These are phyloP conservation scores for Salix arbutifolia DNA, from an alignment of 345 rosid species.

Conservation along the genomic window DNA sequence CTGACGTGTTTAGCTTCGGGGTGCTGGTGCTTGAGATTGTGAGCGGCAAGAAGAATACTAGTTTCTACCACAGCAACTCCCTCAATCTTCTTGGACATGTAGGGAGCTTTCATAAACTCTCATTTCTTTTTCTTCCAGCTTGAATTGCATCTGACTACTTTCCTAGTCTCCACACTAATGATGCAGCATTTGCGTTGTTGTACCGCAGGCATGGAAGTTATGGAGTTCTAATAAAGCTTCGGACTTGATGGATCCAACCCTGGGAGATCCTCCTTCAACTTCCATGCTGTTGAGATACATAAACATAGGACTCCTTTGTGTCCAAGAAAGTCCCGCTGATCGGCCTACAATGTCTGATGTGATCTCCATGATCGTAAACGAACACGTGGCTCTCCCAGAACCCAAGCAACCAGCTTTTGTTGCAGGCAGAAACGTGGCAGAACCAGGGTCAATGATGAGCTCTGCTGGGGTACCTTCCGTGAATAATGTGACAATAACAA, in stretches of 20 bases:
- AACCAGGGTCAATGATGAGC: not conserved
- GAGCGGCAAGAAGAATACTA: not conserved
- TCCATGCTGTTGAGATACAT: not conserved
- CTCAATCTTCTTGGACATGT: not conserved
- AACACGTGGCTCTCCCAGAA: not conserved
- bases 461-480: not conserved
- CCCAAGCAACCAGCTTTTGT: slow-evolving; percentile 8
- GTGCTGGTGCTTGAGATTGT: not conserved
- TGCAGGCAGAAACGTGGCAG: not conserved
- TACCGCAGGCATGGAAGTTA: not conserved
- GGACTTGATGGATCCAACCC: not conserved
- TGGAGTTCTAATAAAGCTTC: not conserved
- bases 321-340: slow-evolving; percentile 6
- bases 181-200: not conserved
- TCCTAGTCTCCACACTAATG: not conserved
- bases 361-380: not conserved
- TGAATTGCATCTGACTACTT: not conserved
- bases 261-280: not conserved
- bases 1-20: not conserved
- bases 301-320: not conserved
- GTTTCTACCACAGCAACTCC: not conserved
- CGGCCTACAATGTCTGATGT: slow-evolving; percentile 12
- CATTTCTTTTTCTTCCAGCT: not conserved
- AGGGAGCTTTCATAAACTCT: not conserved
- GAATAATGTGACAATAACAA: not conserved